Conservation (phyloP, 1,139 yeast genomes). For the Nakaseomyces sp. region DNA sequence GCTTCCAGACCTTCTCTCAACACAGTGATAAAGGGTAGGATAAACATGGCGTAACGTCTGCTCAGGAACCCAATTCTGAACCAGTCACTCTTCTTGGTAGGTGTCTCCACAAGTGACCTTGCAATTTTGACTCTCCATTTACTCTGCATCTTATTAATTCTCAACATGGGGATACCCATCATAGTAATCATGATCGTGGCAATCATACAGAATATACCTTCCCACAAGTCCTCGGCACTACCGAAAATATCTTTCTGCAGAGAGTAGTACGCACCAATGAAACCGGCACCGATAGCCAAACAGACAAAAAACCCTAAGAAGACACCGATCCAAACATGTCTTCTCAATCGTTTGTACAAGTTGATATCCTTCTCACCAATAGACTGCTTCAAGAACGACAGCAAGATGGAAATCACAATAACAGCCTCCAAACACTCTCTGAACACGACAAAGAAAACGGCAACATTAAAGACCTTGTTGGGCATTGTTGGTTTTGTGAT, state of each 20-base stretch:
- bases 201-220: constrained; percentile 74
- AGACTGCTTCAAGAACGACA: constrained; percentile 68
- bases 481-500: constrained; percentile 11
- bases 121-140: constrained; percentile 77
- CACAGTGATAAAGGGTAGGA: constrained; percentile 74
- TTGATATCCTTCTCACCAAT: constrained; percentile 30
- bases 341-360: constrained; percentile 37
- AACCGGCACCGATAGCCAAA: constrained; percentile 62
- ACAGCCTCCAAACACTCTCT: constrained; percentile 86
- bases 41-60: constrained; percentile 66
- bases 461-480: constrained; percentile 35
- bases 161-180: constrained; percentile 81
- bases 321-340: constrained; percentile 85
- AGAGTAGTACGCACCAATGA: constrained; percentile 66
- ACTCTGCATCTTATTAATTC: constrained; percentile 77
- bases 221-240: constrained; percentile 81
- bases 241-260: constrained; percentile 78
- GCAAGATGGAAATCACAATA: constrained; percentile 71
- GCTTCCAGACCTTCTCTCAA: constrained; percentile 90
- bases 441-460: constrained; percentile 75
- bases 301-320: constrained; percentile 64
- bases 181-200: constrained; percentile 75
- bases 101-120: constrained; percentile 38
- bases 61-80: constrained; percentile 33
- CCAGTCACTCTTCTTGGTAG: constrained; percentile 31